These are phyloP conservation scores for Parmales sp. DNA, from an alignment of 108 stramenopile species.

Conservation along the genomic window DNA sequence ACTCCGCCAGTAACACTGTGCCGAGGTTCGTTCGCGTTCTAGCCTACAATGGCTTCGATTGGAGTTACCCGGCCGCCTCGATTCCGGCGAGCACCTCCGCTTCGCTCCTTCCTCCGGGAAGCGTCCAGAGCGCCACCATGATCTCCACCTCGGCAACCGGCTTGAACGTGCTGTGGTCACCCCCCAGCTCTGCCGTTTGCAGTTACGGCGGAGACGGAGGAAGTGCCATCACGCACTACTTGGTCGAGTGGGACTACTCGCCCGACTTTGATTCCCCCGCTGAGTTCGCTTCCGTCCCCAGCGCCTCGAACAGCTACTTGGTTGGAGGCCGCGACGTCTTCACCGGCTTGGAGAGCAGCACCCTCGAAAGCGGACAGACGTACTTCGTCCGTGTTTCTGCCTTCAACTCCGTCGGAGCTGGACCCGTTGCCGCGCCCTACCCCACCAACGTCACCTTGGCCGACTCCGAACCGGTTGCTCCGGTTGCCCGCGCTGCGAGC, in stretches of 20 bases:
- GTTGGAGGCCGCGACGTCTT: constrained; percentile 66
- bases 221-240: constrained; percentile 52
- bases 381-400: constrained; percentile 63
- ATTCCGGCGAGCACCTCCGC: neutral
- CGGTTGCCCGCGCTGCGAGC: constrained; percentile 13
- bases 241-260: constrained; percentile 67
- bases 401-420: constrained; percentile 57
- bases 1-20: constrained; percentile 27
- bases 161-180: constrained; percentile 54
- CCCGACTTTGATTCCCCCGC: constrained; percentile 56
- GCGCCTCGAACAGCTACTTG: constrained; percentile 24
- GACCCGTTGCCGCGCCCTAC: constrained; percentile 31
- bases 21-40: constrained; percentile 52
- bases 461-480: constrained; percentile 42
- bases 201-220: constrained; percentile 71
- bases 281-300: constrained; percentile 31
- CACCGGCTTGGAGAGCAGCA: constrained; percentile 47
- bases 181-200: constrained; percentile 40
- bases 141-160: constrained; percentile 46
- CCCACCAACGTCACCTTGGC: constrained; percentile 40
- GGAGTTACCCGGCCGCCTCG: constrained; percentile 28
- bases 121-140: constrained; percentile 25
- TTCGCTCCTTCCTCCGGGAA: neutral
- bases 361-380: constrained; percentile 40
- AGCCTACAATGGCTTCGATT: constrained; percentile 58